Evolutionary conservation across 1,284 basidiomycete species (phyloP).

Genomic region (Sporisorium exsertum): DNA sequence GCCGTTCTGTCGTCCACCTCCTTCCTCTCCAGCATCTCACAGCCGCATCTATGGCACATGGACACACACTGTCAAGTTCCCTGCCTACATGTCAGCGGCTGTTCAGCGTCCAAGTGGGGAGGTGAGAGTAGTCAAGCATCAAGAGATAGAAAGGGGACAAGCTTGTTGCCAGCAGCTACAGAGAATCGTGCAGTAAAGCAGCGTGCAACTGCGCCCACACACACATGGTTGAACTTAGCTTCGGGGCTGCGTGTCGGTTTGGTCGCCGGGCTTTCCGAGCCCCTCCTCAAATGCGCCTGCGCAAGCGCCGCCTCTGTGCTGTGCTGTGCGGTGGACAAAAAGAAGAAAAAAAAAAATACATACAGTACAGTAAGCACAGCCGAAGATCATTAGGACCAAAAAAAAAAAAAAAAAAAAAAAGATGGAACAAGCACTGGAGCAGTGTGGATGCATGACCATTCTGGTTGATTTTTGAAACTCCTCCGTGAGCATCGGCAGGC

Average conservation of each 20-base stretch:
- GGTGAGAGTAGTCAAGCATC: too few species aligned
- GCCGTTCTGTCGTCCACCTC: not conserved
- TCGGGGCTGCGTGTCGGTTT: not conserved
- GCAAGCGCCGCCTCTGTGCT: too few species aligned
- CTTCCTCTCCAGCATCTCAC: not conserved
- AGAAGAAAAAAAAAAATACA: not conserved
- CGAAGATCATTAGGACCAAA: not conserved
- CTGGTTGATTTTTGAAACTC: constrained; percentile 6
- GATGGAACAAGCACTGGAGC: not conserved
- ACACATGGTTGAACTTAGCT: too few species aligned
- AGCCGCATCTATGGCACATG: not conserved
- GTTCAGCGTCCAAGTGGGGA: not conserved
- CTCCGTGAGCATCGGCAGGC: constrained; percentile 20
- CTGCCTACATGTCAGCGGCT: not conserved
- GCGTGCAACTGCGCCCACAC: too few species aligned
- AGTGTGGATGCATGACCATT: constrained; percentile 7
- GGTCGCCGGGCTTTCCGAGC: constrained; percentile 2
- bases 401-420: not conserved
- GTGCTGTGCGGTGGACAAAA: not conserved
- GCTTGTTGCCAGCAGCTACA: not conserved
- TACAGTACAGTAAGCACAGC: not conserved
- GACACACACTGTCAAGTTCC: not conserved
- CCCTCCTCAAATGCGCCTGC: not conserved
- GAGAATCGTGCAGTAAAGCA: too few species aligned
- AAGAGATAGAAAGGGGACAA: too few species aligned